Evolutionary conservation across 2,329 filamentous ascomycete genomes (phyloP).

Genomic region (Fusarium hainanense): DNA sequence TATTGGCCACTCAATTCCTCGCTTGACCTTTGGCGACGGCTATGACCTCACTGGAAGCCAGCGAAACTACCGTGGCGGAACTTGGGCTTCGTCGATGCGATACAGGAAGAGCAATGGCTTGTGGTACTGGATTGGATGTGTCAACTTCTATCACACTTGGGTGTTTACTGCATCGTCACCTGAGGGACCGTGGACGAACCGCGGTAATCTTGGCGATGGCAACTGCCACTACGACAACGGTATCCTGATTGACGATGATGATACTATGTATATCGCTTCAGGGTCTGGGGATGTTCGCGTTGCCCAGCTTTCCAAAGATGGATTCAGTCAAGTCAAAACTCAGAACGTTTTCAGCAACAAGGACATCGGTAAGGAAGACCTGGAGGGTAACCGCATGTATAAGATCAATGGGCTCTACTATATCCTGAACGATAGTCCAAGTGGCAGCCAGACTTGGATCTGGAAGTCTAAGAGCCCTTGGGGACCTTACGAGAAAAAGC

Average conservation of each 20-base stretch:
- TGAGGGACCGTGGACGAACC: constrained; percentile 57
- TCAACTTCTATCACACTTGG: constrained; percentile 62
- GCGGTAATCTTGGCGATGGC: constrained; percentile 48
- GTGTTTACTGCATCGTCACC: constrained; percentile 61
- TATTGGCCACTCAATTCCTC: constrained; percentile 58
- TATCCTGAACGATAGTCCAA: constrained; percentile 62
- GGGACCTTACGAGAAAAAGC: constrained; percentile 62
- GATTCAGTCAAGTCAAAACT: constrained; percentile 56
- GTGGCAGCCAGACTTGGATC: constrained; percentile 57
- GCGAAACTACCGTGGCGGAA: constrained; percentile 63
- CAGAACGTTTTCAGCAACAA: constrained; percentile 56
- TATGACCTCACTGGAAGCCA: constrained; percentile 58
- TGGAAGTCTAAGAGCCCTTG: constrained; percentile 61
- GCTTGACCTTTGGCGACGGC: constrained; percentile 57
- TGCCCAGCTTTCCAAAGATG: constrained; percentile 62
- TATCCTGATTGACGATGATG: constrained; percentile 67
- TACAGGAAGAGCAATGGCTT: constrained; percentile 61
- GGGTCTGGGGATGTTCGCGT: constrained; percentile 61
- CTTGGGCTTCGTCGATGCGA: constrained; percentile 65
- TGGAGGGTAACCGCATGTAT: constrained; percentile 68
- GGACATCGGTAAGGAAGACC: constrained; percentile 58
- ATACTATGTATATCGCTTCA: constrained; percentile 68
- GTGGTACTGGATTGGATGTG: constrained; percentile 70
- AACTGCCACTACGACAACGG: constrained; percentile 68
- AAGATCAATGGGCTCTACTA: constrained; percentile 62